A percentile compares a stretch with the other conserved stretches of the same genome.
These are phyloP conservation scores for Eimeria sp. DNA, from an alignment of 169 alveolate genomes.

Conservation along the genomic window DNA sequence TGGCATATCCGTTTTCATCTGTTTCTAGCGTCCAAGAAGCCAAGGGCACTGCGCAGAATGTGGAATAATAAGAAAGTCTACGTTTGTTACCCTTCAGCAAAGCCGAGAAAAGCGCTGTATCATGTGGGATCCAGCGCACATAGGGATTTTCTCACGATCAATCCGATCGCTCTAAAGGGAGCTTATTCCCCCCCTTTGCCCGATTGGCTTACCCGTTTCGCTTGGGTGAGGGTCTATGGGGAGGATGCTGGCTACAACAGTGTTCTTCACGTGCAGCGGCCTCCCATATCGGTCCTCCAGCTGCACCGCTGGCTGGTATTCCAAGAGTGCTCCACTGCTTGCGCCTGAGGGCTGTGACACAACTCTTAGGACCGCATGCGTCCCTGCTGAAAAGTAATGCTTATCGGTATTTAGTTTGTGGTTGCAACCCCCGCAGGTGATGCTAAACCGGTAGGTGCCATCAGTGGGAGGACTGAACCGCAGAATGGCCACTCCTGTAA, in stretches of 20 bases:
- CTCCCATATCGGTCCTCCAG: constrained; percentile 29
- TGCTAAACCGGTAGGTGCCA: constrained; percentile 53
- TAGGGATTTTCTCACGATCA: neutral
- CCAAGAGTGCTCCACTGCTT: constrained; percentile 26
- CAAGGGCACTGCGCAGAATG: constrained; percentile 44
- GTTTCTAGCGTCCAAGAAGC: constrained; percentile 53
- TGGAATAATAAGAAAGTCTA: neutral
- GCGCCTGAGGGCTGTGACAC: constrained; percentile 64
- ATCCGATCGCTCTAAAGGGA: neutral
- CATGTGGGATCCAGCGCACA: neutral
- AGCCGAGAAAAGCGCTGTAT: neutral
- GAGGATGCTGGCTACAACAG: constrained; percentile 16
- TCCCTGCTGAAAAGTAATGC: constrained; percentile 49
- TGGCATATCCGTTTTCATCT: constrained; percentile 47
- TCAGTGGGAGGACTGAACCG: constrained; percentile 62
- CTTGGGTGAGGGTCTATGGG: neutral
- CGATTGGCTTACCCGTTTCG: neutral
- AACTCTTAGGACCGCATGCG: constrained; percentile 9
- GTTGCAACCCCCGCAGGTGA: constrained; percentile 65
- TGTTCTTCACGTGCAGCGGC: constrained; percentile 12
- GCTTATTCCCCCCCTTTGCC: neutral
- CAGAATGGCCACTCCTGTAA: constrained; percentile 63
- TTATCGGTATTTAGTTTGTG: constrained; percentile 33
- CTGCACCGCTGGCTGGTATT: constrained; percentile 69
- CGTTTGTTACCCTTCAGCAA: neutral